Base-by-base conservation (phyloP, 768 basidiomycete genomes). In the Lactarius hatsudake region DNA sequence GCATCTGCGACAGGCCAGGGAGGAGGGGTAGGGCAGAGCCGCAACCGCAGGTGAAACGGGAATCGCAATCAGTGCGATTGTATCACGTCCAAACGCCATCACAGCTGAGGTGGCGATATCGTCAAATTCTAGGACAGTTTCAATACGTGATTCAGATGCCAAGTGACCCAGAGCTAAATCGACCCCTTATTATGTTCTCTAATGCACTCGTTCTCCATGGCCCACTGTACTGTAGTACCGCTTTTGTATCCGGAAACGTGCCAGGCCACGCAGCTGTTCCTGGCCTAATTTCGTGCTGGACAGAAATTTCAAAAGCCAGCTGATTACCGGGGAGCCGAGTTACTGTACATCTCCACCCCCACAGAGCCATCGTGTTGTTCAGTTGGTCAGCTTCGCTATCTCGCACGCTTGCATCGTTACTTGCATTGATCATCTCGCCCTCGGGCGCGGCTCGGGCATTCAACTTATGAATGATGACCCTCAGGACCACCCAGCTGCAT, bases 1-100 rank as follows among this genome's bases (percentile, higher is more conserved):
- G 87, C 86, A 5, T 81, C 79, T 20, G 82, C 78, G 17, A 76
- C 75, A 5, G 77, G 78, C 17, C 72, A 72, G 34, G 82, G 80
- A 8, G 62, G 68, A 2, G 62, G 68, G 3, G 62, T 69, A 10
- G 74, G 72, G 12, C 81, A 85, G 71, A 90, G 83, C 75, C 80
- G 89, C 2, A 82, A 83, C 68, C 79, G 82, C 32, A 76, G 82
- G 40, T 78, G 69, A 74, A 55, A 43, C 45, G 40, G 45, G 65
- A 65, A 30, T 38, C 32, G 17, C 32, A 12, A 1, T 55, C 17
- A 55, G n/a, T 12, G 55, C 26, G 12, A 45, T 40, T 12, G 15
- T 26, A 38, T 40, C 51, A 12, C 15, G 23, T 53, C 8, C 26
- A 26, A 13, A 26, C 51, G 12, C 13, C 7, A 53, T 53, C 51